A percentile compares a stretch with the other conserved stretches of the same genome.
Evolutionary conservation across 2,329 filamentous ascomycete genomes (phyloP).

Genomic region (Venturia aucupariae): DNA sequence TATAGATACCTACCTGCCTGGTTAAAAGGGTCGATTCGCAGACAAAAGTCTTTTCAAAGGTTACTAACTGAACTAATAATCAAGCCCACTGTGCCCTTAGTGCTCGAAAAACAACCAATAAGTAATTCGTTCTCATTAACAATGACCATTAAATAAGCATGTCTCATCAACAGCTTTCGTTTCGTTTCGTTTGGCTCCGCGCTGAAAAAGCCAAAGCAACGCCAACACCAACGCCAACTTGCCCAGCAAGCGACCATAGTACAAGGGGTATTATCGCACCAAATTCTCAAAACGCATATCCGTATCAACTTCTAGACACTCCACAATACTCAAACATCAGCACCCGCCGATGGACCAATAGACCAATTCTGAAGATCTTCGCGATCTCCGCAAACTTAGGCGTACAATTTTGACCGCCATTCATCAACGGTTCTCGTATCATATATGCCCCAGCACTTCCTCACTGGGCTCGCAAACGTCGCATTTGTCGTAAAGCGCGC

Average conservation of each 20-base stretch:
- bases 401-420: neutral
- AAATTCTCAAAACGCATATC: neutral
- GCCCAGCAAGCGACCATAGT: neutral
- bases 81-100: too few species aligned
- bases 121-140: too few species aligned
- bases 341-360: neutral
- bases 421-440: neutral
- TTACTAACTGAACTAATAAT: too few species aligned
- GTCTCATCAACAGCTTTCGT: neutral
- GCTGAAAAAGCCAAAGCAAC: neutral
- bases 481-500: conserved; percentile 3
- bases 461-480: conserved; percentile 10
- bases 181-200: neutral
- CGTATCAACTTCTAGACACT: neutral
- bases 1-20: too few species aligned
- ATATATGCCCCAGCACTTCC: neutral
- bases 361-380: too few species aligned
- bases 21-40: too few species aligned
- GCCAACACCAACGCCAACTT: neutral
- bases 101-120: too few species aligned
- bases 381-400: too few species aligned
- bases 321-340: neutral
- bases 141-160: too few species aligned
- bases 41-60: too few species aligned
- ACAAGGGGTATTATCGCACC: conserved; percentile 3